Evolutionary conservation across 1,284 basidiomycete genomes (phyloP).

Genomic region (Taiwanofungus camphoratus): DNA sequence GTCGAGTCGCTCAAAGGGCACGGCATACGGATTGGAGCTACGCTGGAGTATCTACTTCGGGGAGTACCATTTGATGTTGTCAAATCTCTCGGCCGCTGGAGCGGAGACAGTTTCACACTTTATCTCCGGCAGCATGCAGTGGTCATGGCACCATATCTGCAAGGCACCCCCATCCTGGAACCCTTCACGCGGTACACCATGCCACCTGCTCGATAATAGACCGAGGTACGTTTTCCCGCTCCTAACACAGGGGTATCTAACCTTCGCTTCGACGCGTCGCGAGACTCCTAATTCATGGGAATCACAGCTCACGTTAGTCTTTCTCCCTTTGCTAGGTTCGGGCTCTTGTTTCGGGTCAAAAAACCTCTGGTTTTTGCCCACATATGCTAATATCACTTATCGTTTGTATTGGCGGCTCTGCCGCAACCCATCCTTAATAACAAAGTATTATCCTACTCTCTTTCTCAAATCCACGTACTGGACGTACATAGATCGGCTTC

Average conservation of each 20-base stretch:
- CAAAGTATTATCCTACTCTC: too few species aligned
- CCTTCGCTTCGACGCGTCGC: background rate
- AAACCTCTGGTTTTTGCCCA: background rate
- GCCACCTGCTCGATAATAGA: constrained; percentile 5
- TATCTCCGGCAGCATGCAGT: constrained; percentile 14
- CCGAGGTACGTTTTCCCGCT: background rate
- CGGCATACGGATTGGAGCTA: constrained; percentile 13
- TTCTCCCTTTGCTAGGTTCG: background rate
- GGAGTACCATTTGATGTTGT: constrained; percentile 22
- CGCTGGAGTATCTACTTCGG: constrained; percentile 13
- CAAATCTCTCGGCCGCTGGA: constrained; percentile 29
- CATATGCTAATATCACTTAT: too few species aligned
- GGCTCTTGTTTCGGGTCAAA: background rate
- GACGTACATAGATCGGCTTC: too few species aligned
- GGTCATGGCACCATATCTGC: constrained; percentile 11
- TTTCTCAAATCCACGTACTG: too few species aligned
- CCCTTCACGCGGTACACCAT: constrained; percentile 17
- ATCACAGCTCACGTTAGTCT: too few species aligned
- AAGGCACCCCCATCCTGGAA: constrained; percentile 14
- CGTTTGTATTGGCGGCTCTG: too few species aligned
- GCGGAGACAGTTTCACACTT: constrained; percentile 25
- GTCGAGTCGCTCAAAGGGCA: constrained; percentile 3
- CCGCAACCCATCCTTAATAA: too few species aligned
- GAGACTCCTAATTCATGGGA: background rate
- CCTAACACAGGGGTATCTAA: background rate